phyloP scores from a whole-genome alignment of 2,329 filamentous ascomycete genomes.

The Neurospora crassa region DNA sequence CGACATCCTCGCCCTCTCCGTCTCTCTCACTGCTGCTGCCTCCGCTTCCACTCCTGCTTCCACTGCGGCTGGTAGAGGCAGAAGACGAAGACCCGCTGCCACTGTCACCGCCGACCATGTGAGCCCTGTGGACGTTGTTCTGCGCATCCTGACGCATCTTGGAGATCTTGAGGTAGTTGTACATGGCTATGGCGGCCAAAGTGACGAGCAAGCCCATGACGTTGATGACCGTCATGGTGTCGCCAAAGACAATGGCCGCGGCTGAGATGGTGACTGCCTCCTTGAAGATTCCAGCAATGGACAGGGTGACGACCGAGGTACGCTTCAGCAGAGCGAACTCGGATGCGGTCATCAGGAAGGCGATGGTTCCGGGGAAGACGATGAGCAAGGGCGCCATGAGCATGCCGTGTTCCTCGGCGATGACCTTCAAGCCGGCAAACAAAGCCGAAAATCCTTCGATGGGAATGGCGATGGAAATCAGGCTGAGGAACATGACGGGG shows the following conservation, averaged over 20 bases:
- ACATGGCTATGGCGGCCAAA: constrained; percentile 73
- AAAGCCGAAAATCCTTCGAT: constrained; percentile 72
- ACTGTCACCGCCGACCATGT: constrained; percentile 26
- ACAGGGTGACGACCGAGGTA: constrained; percentile 90
- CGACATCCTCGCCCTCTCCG: constrained; percentile 31
- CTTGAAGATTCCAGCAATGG: constrained; percentile 97
- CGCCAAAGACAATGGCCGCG: constrained; percentile 79
- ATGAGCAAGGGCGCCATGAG: constrained; percentile 61
- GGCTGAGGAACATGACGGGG: constrained; percentile 84
- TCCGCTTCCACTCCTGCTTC: constrained; percentile 4
- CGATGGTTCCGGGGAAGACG: constrained; percentile 80
- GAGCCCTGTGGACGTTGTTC: constrained; percentile 35
- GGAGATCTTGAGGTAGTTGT: constrained; percentile 90
- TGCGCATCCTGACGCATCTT: constrained; percentile 77
- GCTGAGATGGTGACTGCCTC: constrained; percentile 93
- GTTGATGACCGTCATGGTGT: constrained; percentile 80
- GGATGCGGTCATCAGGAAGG: constrained; percentile 92
- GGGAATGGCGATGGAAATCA: constrained; percentile 72
- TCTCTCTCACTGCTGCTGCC: constrained; percentile 11
- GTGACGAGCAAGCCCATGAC: constrained; percentile 81
- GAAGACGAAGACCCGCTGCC: constrained; percentile 25
- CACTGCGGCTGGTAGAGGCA: not conserved
- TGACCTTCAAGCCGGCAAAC: constrained; percentile 50
- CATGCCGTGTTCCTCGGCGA: constrained; percentile 59
- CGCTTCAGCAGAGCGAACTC: constrained; percentile 94